Percentiles rank a stretch among this genome's conserved stretches.
Conservation (phyloP, 2,329 filamentous ascomycete genomes). For the Lasiodiplodia sp. region DNA sequence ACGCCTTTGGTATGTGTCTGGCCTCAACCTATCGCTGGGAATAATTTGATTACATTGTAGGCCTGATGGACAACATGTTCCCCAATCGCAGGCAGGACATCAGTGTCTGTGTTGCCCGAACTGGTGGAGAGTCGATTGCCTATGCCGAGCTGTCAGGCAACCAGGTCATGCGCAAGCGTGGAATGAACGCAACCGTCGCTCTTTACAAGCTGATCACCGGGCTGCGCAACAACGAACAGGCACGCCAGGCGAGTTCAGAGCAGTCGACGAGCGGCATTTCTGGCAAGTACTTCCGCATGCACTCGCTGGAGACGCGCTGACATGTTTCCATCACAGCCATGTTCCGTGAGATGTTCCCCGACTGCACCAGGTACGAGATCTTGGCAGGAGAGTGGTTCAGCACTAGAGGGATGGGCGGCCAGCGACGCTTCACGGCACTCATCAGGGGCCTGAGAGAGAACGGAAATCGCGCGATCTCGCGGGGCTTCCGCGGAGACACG, state of each 20-base stretch:
- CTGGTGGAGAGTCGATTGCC: too few relatives aligned
- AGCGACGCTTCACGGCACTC: neutral
- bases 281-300: neutral
- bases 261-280: neutral
- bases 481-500: neutral
- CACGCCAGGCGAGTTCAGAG: neutral
- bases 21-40: too few relatives aligned
- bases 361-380: neutral
- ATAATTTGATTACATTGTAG: too few relatives aligned
- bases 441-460: neutral
- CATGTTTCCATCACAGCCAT: neutral
- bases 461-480: neutral
- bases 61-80: too few relatives aligned
- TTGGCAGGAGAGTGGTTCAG: neutral
- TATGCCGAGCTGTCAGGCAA: neutral
- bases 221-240: neutral
- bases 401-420: neutral
- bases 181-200: neutral
- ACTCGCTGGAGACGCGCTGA: too few relatives aligned
- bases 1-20: too few relatives aligned
- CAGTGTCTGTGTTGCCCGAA: too few relatives aligned
- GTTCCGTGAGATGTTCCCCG: conserved; percentile 3
- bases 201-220: neutral
- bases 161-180: neutral
- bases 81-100: too few relatives aligned